Percentiles rank a stretch among this genome's conserved stretches.
Evolutionary conservation across 2,329 filamentous ascomycete genomes (phyloP).

Genomic region (Stromatinia cepivora): DNA sequence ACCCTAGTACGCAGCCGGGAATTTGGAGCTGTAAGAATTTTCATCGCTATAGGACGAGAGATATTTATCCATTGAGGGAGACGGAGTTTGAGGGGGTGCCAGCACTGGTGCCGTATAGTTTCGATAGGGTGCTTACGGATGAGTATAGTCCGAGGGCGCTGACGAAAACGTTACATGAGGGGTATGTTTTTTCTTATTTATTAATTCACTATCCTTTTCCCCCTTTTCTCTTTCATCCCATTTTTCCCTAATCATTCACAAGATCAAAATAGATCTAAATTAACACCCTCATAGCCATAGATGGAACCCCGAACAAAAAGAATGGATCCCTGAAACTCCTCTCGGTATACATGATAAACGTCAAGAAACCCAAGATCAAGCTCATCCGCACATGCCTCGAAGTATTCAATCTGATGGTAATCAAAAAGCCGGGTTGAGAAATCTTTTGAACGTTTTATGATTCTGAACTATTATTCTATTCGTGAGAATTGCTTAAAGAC

Average conservation of each 20-base stretch:
- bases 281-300: constrained; percentile 50
- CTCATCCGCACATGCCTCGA: constrained; percentile 31
- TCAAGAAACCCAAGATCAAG: background rate
- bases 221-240: background rate
- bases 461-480: background rate
- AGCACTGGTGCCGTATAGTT: constrained; percentile 68
- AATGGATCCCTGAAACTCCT: constrained; percentile 49
- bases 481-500: background rate
- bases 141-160: constrained; percentile 67
- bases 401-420: constrained; percentile 29
- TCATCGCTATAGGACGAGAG: constrained; percentile 68
- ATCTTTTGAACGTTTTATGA: constrained; percentile 31
- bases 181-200: constrained; percentile 49
- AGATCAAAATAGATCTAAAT: constrained; percentile 18
- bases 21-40: constrained; percentile 79
- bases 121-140: constrained; percentile 62
- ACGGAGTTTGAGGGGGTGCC: constrained; percentile 73
- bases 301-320: constrained; percentile 58
- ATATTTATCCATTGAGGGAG: constrained; percentile 74
- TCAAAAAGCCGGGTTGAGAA: constrained; percentile 29
- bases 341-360: background rate
- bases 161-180: constrained; percentile 59
- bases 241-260: background rate
- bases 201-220: background rate
- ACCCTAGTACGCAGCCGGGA: constrained; percentile 59